Base-by-base conservation (phyloP, 352 stramenopile species). In the Saprolegnia parasitica region DNA sequence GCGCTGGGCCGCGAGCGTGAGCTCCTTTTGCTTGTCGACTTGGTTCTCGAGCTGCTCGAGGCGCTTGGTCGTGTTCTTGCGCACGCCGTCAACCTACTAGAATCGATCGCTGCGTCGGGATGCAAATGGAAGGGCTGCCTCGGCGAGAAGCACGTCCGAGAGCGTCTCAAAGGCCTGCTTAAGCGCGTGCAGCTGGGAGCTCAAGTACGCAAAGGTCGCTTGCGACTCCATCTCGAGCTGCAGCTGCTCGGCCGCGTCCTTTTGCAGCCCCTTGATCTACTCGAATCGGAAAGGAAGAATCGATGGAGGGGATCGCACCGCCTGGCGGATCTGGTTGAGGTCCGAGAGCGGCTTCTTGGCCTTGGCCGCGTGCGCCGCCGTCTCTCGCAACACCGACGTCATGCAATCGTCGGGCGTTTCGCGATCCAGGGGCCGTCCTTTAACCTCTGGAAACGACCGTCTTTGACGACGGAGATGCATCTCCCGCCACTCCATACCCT, bases 181-280 rank as follows among this genome's bases (percentile, higher is more conserved):
- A 23, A 93, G 73, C 5, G 83, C 85, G 18, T 79, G 79, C 67
- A 91, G 84, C 67, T 93, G 85, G 0, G 82, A 88, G 20, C 79
- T 90, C 37, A 93, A 54, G 73, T 90, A 93, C 74, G 90, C 83
- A 62, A 93, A 93, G 46, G 85, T 91, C 21, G 85, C 82, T 64
- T 93, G 85, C 0, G 85, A 93, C 65, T 93, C 83, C 21, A 90
- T 76, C 71, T 93, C 85, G 8, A 91, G 71, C 8, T 84, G 77
- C 21, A 93, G 73, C 54, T 93, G 85, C 42, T 93, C 85, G 0
- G 80, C 81, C 5, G 86, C 78, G 50, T 90, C 84, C 11, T 81
- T 81, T 71, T 93, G 86, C 20, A 93, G 74, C 26, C 89, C 82
- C 58, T 88, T 89, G 56, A 65, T 65, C 56, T 65, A 65, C 5